Percentiles rank a stretch among this genome's conserved stretches.
Conservation (phyloP, 345 rosid genomes). For the Laguncularia racemosa region DNA sequence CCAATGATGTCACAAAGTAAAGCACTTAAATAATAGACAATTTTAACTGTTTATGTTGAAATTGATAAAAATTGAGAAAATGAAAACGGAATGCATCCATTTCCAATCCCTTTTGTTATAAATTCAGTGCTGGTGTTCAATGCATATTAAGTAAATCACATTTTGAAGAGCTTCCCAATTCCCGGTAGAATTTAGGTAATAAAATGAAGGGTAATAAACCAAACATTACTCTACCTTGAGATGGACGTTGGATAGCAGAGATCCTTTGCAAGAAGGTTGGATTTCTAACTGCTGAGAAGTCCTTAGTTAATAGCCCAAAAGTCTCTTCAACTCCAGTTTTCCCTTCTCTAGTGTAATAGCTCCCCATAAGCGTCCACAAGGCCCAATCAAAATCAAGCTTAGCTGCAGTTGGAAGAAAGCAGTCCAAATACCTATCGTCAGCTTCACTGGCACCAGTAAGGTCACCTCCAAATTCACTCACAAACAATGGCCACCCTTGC, state of each 20-base stretch:
- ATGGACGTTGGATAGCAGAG: constrained; percentile 55
- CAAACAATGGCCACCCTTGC: constrained; percentile 47
- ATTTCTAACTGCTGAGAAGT: constrained; percentile 53
- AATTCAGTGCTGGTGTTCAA: too few relatives aligned
- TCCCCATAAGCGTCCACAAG: constrained; percentile 69
- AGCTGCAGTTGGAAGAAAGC: constrained; percentile 59
- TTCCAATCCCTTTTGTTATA: too few relatives aligned
- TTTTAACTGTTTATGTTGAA: too few relatives aligned
- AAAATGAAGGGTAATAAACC: too few relatives aligned
- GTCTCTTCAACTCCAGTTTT: constrained; percentile 42
- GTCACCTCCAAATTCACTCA: constrained; percentile 74
- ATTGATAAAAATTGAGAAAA: too few relatives aligned
- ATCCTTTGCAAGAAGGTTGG: constrained; percentile 45
- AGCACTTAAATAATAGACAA: too few relatives aligned
- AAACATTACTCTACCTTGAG: constrained; percentile 35
- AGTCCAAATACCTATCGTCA: constrained; percentile 56
- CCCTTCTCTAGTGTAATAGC: constrained; percentile 73
- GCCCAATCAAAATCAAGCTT: constrained; percentile 84
- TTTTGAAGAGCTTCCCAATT: too few relatives aligned
- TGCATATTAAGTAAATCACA: too few relatives aligned
- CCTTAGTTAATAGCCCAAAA: constrained; percentile 52
- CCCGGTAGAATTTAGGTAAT: too few relatives aligned
- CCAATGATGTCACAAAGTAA: too few relatives aligned
- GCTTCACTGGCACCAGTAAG: constrained; percentile 42
- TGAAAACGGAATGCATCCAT: too few relatives aligned